Evolutionary conservation across 2,329 filamentous ascomycete species (phyloP), one percentile per base, ranked within the genome.

Genomic region (Phialemonium atrogriseum): DNA sequence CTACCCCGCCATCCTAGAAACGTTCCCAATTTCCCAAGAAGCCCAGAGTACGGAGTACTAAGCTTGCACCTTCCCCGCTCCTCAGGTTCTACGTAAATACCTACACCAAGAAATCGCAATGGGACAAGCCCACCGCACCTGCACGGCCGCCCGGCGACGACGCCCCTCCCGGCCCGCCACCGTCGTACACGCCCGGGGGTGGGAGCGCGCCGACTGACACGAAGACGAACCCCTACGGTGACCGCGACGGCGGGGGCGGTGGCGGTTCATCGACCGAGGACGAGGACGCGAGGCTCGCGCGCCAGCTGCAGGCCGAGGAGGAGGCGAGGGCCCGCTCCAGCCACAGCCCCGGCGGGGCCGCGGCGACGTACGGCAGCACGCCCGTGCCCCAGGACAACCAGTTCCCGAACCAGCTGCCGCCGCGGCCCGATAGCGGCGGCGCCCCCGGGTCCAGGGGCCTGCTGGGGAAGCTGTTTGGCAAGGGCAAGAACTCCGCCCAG

Each of bases 51-150:
- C n/a, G 49, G 81, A 91, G 70, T 94, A 84, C 53, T 54, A 33
- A 29, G 52, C 27, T 7, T 10, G 16, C 22, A 10, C 30, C 11
- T 10, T 4, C 23, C 1, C 23, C 18, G 40, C 35, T 31, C 10
- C 21, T 7, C 41, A 86, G 81, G 80, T 94, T 91, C 72, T 95
- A 84, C 62, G 83, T 94, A 38, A 91, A 95, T 62, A 74, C 83
- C 39, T 74, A 79, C 57, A 94, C 87, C 42, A 91, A 91, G 50
- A 71, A 82, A 52, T 94, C 88, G 5, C 83, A 89, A 69, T 95
- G 88, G 88, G 83, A 94, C 5, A 80, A 76, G 45, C 87, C 87
- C 12, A 84, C 77, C 22, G 69, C 69, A 32, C 79, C 83, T 25
- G 76, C 77, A 32, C 71, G 30, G 3, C 43, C 42, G 4, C 73